Evolutionary conservation across 495 filamentous ascomycete species (phyloP), one percentile per base, ranked within the genome.

Genomic region (Hypoxylon cercidicola): DNA sequence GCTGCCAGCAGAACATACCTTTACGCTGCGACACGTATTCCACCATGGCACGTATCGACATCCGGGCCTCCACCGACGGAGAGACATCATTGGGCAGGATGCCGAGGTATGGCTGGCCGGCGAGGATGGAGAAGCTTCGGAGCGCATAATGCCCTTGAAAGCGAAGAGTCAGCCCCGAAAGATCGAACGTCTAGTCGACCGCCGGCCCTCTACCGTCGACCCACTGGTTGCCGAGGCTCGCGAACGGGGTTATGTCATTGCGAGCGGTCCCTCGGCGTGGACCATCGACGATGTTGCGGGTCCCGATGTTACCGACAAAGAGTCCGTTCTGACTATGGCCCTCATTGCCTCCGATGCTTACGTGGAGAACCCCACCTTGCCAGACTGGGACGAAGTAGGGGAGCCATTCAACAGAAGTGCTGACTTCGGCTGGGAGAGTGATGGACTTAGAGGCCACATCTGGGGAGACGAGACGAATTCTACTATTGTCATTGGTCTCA

Each of bases 361-460:
- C 75, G 88, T 93, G 19, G 78, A 89, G 60, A 85, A 82, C 15
- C 88, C 89, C 1, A 82, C 83, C 7, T 83, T 84, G 34, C 87
- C 85, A 4, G 89, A 94, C 47, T 99, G 95, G 95, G 81, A 93
- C 57, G 90, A 94, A 57, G 87, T 96, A 13, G 85, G 90, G 44
- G 83, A 82, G 11, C 85, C 82, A 1, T 97, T 93, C 77, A 97
- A 98, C 73, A 86, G 90, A 55, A 91, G 92, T 4, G 78, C 73
- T 32, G 83, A 86, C 68, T 99, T 99, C 79, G 95, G 95, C 16
- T 99, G 95, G 95, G 83, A 93, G 73, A 78, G 75, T 15, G 93
- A 98, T 76, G 93, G 93, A 12, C 82, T 99, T 6, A 85, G 96
- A 60, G 95, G 95, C 0, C 96, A 99, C 72, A 88, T 99, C 28